These are phyloP conservation scores for Dactylellina leptospora DNA, from an alignment of 2,329 filamentous ascomycete genomes.

Conservation along the genomic window DNA sequence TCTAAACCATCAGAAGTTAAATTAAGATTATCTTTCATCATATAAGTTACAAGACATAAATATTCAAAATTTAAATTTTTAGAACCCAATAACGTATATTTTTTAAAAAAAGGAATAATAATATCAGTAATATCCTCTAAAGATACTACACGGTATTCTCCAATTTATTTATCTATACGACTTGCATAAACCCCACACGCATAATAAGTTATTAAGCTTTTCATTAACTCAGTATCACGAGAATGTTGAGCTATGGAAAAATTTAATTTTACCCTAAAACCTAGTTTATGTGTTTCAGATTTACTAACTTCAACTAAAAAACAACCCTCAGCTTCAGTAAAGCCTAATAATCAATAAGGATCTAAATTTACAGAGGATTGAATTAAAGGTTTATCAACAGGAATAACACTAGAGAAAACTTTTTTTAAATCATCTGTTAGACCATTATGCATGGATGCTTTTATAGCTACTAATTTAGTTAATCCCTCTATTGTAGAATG, in stretches of 20 bases:
- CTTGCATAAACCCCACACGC: constrained; percentile 16
- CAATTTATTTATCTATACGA: not conserved
- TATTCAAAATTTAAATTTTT: constrained; percentile 25
- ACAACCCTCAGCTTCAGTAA: constrained; percentile 9
- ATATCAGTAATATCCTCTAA: constrained; percentile 26
- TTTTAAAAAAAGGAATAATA: constrained; percentile 43
- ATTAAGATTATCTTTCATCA: constrained; percentile 30
- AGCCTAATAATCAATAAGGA: constrained; percentile 16
- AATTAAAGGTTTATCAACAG: constrained; percentile 3
- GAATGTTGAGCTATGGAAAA: constrained; percentile 40
- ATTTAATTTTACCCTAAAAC: constrained; percentile 8
- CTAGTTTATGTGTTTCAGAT: not conserved
- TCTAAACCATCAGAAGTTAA: constrained; percentile 23
- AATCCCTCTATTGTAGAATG: constrained; percentile 3
- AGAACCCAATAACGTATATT: constrained; percentile 20
- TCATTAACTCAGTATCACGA: constrained; percentile 27
- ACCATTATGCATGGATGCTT: not conserved
- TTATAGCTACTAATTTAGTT: constrained; percentile 5
- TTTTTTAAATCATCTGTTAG: constrained; percentile 13
- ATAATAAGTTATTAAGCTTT: constrained; percentile 27
- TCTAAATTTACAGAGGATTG: too few species aligned
- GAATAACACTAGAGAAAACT: constrained; percentile 8
- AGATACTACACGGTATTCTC: constrained; percentile 10
- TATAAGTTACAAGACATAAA: not conserved
- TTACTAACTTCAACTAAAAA: constrained; percentile 6